A percentile compares a stretch with the other conserved stretches of the same genome.
These are phyloP conservation scores for Strobilomyces dryophilus DNA, from an alignment of 768 basidiomycete species.

Conservation along the genomic window DNA sequence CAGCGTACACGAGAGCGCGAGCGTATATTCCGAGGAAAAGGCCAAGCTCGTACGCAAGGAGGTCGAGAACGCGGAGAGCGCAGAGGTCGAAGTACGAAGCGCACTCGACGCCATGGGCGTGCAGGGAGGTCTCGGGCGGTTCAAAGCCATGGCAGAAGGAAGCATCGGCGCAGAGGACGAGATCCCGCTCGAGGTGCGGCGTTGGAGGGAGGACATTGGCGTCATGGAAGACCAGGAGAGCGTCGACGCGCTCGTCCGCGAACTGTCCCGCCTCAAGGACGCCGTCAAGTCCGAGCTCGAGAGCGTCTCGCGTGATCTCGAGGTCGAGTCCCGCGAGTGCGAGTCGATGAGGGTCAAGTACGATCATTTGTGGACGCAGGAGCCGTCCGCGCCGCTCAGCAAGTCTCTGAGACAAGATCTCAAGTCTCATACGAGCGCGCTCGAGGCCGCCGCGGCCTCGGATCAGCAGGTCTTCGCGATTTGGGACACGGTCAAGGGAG, in stretches of 20 bases:
- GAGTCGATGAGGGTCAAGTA: conserved; percentile 87
- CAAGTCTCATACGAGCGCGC: conserved; percentile 64
- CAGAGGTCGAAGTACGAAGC: conserved; percentile 76
- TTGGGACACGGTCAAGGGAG: conserved; percentile 66
- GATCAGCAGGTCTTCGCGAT: conserved; percentile 71
- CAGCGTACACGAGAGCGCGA: conserved; percentile 93
- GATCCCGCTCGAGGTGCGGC: conserved; percentile 64
- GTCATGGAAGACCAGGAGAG: conserved; percentile 64
- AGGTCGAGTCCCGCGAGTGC: conserved; percentile 81
- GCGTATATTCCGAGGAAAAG: conserved; percentile 97
- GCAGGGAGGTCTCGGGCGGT: conserved; percentile 63
- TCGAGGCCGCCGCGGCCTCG: conserved; percentile 74
- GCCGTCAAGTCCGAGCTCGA: conserved; percentile 61
- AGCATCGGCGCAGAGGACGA: conserved; percentile 59
- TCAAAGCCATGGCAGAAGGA: conserved; percentile 66
- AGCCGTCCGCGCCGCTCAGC: conserved; percentile 71
- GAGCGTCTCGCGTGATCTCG: conserved; percentile 59
- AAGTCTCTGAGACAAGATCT: conserved; percentile 73
- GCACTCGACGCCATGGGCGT: conserved; percentile 81
- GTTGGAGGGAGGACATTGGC: conserved; percentile 49
- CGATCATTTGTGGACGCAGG: conserved; percentile 82
- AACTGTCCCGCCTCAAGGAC: conserved; percentile 57
- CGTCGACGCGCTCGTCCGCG: conserved; percentile 58
- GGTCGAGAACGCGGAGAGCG: conserved; percentile 80
- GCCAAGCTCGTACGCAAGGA: conserved; percentile 89